Conservation (phyloP, 305 asterid genomes). For the Solanum aculeatissimum region DNA sequence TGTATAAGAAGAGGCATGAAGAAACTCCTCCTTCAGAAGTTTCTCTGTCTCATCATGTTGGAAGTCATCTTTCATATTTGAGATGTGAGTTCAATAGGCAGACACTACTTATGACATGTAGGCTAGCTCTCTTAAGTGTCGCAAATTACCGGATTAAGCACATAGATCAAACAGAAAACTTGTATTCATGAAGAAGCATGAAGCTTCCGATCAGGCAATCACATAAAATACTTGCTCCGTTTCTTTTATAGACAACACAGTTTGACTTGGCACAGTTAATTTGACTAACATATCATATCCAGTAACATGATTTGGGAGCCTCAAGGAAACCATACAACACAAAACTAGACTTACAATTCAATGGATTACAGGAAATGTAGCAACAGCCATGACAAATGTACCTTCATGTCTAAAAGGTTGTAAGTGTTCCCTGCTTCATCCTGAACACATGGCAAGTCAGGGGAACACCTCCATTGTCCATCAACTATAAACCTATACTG, state of each 20-base stretch:
- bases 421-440: conserved; percentile 64
- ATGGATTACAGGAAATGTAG: not conserved
- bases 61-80: not conserved
- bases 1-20: not conserved
- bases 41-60: not conserved
- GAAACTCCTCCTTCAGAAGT: not conserved
- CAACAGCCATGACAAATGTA: conserved; percentile 1
- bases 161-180: not conserved
- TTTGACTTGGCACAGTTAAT: not conserved
- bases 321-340: not conserved
- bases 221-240: not conserved
- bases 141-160: not conserved
- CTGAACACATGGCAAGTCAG: conserved; percentile 57
- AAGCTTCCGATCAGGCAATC: not conserved
- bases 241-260: not conserved
- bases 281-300: not conserved
- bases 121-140: not conserved
- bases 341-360: not conserved
- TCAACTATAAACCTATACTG: conserved; percentile 68
- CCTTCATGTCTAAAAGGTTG: conserved; percentile 84
- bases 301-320: not conserved
- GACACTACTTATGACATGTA: not conserved
- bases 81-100: not conserved
- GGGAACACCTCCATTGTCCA: conserved; percentile 60
- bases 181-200: not conserved